These are phyloP conservation scores for Stagonosporopsis chrysanthemi DNA, from an alignment of 2,329 filamentous ascomycete species.

Conservation along the genomic window DNA sequence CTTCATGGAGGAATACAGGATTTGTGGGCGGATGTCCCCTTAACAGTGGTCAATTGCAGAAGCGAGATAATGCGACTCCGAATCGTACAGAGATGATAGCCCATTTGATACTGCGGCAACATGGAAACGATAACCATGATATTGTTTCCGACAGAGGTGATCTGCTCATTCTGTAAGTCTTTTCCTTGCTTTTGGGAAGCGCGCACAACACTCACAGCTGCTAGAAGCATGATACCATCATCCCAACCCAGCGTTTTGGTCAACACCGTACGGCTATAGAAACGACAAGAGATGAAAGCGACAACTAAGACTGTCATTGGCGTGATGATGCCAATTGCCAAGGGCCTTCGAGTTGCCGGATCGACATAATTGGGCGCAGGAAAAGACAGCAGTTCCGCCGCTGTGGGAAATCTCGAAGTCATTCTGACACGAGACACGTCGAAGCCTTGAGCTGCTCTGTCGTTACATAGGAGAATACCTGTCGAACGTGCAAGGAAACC, in stretches of 20 bases:
- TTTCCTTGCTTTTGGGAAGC: neutral
- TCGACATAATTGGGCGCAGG: constrained; percentile 42
- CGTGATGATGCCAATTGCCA: constrained; percentile 36
- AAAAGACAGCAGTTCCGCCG: constrained; percentile 34
- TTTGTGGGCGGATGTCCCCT: constrained; percentile 34
- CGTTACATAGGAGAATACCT: constrained; percentile 13
- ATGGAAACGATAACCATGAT: constrained; percentile 39
- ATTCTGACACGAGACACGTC: constrained; percentile 20
- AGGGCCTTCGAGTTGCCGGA: constrained; percentile 30
- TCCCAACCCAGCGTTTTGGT: constrained; percentile 38
- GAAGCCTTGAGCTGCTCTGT: constrained; percentile 5
- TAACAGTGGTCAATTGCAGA: neutral
- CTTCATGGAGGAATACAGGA: constrained; percentile 24
- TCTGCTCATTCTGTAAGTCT: constrained; percentile 2
- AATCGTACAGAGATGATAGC: constrained; percentile 39
- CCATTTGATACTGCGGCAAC: constrained; percentile 35
- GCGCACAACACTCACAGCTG: constrained; percentile 27
- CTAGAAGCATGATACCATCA: constrained; percentile 39
- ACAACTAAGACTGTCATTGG: constrained; percentile 30
- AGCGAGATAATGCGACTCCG: neutral
- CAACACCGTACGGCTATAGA: constrained; percentile 37
- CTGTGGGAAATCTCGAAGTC: constrained; percentile 38
- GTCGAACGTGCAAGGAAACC: constrained; percentile 1
- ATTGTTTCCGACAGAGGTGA: constrained; percentile 34
- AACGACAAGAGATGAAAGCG: constrained; percentile 29